A percentile compares a stretch with the other conserved stretches of the same genome.
Conservation (phyloP, 225 moss, liverwort and hornwort genomes). For the Straminergon stramineum region DNA sequence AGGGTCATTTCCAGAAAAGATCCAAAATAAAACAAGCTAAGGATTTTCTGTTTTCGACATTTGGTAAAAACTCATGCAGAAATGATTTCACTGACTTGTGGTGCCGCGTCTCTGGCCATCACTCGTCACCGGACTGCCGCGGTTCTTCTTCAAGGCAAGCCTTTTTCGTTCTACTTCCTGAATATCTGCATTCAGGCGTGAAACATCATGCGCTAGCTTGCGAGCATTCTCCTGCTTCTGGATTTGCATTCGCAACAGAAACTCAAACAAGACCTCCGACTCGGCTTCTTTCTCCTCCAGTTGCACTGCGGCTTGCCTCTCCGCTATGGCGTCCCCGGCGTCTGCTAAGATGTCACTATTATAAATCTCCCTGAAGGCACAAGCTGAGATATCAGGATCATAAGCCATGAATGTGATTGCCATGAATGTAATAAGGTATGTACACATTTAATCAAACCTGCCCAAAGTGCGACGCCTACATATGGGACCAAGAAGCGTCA, state of each 20-base stretch:
- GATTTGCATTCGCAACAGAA: slow-evolving; percentile 63
- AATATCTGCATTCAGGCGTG: slow-evolving; percentile 68
- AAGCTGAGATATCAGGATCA: neutral
- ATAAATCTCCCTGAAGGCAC: slow-evolving; percentile 47
- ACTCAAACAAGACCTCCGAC: slow-evolving; percentile 69
- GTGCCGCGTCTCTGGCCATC: neutral
- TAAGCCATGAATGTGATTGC: neutral
- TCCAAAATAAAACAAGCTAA: neutral
- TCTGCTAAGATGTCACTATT: slow-evolving; percentile 62
- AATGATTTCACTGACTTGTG: neutral
- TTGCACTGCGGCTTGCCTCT: slow-evolving; percentile 75
- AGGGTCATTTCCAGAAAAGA: no score
- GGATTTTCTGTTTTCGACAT: neutral
- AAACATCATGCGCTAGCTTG: slow-evolving; percentile 57
- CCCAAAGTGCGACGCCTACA: neutral
- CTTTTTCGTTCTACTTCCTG: slow-evolving; percentile 79
- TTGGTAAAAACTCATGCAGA: neutral
- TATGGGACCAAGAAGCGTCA: neutral
- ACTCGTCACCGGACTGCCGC: neutral
- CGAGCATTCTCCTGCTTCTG: slow-evolving; percentile 56
- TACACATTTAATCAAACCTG: neutral
- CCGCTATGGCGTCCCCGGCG: slow-evolving; percentile 84
- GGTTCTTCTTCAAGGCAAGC: slow-evolving; percentile 46
- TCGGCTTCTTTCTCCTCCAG: slow-evolving; percentile 89
- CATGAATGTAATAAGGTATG: neutral